Percentiles rank a stretch among this genome's conserved stretches.
Conservation (phyloP, 2,329 filamentous ascomycete species). For the Colletotrichum sp. region DNA sequence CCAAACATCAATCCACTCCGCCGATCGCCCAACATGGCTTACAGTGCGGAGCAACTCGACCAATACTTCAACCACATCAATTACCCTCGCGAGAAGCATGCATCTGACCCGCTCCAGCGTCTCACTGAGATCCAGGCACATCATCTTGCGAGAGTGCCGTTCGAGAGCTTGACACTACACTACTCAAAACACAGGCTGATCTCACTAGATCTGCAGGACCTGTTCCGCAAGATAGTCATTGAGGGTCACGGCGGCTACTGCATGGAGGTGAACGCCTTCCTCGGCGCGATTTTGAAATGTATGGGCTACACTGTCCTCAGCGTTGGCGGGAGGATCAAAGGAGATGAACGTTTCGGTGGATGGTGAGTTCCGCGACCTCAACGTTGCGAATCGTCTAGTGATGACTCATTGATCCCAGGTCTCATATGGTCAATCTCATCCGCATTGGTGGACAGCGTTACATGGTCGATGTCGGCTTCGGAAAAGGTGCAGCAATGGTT, state of each 20-base stretch:
- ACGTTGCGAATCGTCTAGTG: neutral
- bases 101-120: constrained; percentile 28
- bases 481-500: constrained; percentile 44
- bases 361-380: neutral
- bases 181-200: constrained; percentile 45
- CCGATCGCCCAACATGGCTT: constrained; percentile 15
- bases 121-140: constrained; percentile 37
- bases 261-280: constrained; percentile 53
- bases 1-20: neutral
- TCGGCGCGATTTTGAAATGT: constrained; percentile 50
- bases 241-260: constrained; percentile 57
- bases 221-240: constrained; percentile 51
- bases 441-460: constrained; percentile 52
- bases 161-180: constrained; percentile 59
- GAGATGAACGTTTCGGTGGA: constrained; percentile 27
- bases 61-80: constrained; percentile 34
- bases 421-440: constrained; percentile 66
- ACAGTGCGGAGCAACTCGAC: constrained; percentile 31
- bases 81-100: constrained; percentile 25
- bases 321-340: constrained; percentile 42
- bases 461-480: constrained; percentile 66
- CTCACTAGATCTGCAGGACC: constrained; percentile 41
- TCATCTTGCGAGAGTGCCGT: constrained; percentile 57
- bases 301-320: constrained; percentile 56
- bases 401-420: constrained; percentile 39